Evolutionary conservation across 139 green algal species (phyloP).

Genomic region (Closterium sp.): DNA sequence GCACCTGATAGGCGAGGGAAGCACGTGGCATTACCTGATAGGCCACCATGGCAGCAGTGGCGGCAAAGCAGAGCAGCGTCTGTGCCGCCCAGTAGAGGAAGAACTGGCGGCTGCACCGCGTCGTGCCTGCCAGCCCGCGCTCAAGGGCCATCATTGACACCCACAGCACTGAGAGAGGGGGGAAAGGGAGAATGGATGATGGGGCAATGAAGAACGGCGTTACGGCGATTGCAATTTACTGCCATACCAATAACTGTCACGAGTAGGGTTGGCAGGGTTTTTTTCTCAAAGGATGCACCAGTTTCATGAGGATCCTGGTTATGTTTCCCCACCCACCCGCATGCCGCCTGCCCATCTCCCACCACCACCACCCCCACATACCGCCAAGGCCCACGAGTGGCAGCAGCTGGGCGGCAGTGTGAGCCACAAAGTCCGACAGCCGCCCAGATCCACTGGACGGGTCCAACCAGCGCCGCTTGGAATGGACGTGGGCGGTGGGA

Average conservation of each 20-base stretch:
- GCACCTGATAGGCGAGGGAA: too few species aligned
- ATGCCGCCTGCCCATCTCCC: too few species aligned
- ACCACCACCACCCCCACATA: neutral
- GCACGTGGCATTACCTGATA: neutral
- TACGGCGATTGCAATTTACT: too few species aligned
- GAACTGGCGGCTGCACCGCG: slow-evolving; percentile 10
- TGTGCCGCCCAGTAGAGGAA: slow-evolving; percentile 19
- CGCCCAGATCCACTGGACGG: neutral
- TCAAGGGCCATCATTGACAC: slow-evolving; percentile 2
- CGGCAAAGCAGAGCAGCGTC: neutral
- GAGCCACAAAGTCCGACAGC: neutral
- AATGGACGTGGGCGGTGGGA: neutral
- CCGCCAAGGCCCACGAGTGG: neutral
- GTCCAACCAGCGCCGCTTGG: neutral
- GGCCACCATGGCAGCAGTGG: slow-evolving; percentile 10
- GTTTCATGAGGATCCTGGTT: too few species aligned
- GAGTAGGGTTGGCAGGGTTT: too few species aligned
- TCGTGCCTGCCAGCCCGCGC: neutral
- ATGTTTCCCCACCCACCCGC: too few species aligned
- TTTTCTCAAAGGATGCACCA: too few species aligned
- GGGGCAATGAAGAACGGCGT: too few species aligned
- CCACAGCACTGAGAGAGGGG: slow-evolving; percentile 5
- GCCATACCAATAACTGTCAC: too few species aligned
- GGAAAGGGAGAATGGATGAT: too few species aligned
- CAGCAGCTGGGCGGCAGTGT: neutral